Evolutionary conservation across 2,329 filamentous ascomycete species (phyloP).

Genomic region (Aphanoascus verrucosus): DNA sequence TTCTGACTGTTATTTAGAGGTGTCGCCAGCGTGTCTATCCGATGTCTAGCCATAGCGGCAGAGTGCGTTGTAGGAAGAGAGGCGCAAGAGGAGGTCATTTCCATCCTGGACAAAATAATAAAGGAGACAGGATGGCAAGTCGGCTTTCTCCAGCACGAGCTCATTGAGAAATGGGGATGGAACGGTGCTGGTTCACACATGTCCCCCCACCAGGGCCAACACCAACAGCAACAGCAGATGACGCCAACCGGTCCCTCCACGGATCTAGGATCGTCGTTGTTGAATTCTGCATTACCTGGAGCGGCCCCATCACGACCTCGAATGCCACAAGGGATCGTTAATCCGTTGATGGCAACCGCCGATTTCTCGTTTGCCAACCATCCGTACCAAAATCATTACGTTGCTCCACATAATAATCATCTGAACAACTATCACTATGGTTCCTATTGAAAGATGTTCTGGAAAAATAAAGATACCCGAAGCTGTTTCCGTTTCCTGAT

Average conservation of each 20-base stretch:
- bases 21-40: constrained; percentile 66
- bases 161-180: constrained; percentile 73
- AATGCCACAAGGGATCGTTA: constrained; percentile 45
- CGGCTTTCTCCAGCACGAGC: constrained; percentile 57
- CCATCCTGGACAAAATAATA: constrained; percentile 64
- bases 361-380: constrained; percentile 70
- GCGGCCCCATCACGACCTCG: constrained; percentile 25
- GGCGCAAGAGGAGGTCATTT: constrained; percentile 71
- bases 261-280: constrained; percentile 14
- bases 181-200: constrained; percentile 33
- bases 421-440: constrained; percentile 22
- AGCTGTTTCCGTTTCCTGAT: not conserved
- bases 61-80: constrained; percentile 56
- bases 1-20: constrained; percentile 38
- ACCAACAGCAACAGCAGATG: constrained; percentile 22
- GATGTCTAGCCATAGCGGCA: constrained; percentile 66
- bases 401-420: constrained; percentile 51
- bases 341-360: constrained; percentile 59
- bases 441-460: constrained; percentile 9
- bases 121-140: constrained; percentile 70
- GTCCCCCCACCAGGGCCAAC: constrained; percentile 22
- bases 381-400: constrained; percentile 71
- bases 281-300: constrained; percentile 18
- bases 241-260: constrained; percentile 7
- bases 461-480: not conserved